Base-by-base conservation (phyloP, 805 yeast genomes). In the Yueomyces sinensis region DNA sequence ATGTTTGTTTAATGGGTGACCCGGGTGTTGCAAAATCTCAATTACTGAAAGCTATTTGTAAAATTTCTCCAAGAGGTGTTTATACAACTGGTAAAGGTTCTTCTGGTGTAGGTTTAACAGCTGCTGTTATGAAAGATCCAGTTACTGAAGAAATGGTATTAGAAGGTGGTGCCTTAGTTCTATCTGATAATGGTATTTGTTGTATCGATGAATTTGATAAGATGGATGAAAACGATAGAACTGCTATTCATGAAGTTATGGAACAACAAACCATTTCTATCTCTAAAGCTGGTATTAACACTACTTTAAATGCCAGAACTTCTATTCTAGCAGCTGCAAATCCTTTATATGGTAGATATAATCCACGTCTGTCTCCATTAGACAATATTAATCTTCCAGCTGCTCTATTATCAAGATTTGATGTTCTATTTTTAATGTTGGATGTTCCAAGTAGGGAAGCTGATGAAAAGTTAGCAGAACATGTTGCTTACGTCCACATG, bases 1-100 rank as follows among this genome's bases (percentile, higher is more conserved):
- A 91, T 52, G 72, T 91, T 36, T 80, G 96, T 62, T 68, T 91
- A 34, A 89, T 91, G 96, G 98, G 98, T 48, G 98, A 91, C 54
- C 98, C 98, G 29, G 98, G 98, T 67, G 98, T 91, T 36, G 98
- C 98, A 51, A 91, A 91, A 61, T 91, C 97, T 3, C 98, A 91
- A 68, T 65, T 91, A 51, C 66, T 91, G 43, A 91, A 91, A 56
- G 80, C 93, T 24, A 83, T 91, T 44, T 70, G 84, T 39, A 84
- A 87, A 49, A 81, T 91, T 36, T 91, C 97, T 3, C 98, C 98
- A 22, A 71, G 97, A 52, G 93, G 95, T 33, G 93, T 91, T 22
- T 91, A 91, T 58, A 91, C 98, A 7, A 91, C 98, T 1, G 98
- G 98, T 62, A 76, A 94, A 50, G 98, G 98, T 56, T 86, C 96